Conservation (phyloP, 1,139 yeast genomes). For the Lizanozyma gosingica region DNA sequence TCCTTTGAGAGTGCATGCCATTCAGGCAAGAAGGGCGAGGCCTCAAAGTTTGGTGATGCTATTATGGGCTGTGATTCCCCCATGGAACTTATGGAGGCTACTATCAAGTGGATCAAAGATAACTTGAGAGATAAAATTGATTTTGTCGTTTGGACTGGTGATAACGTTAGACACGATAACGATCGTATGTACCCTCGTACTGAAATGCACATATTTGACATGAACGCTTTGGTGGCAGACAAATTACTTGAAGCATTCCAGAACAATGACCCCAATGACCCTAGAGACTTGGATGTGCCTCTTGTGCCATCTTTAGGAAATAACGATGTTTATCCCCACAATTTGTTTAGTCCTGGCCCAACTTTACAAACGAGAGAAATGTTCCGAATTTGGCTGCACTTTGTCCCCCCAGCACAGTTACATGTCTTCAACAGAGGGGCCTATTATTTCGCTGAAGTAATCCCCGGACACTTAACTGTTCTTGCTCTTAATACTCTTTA, state of each 20-base stretch:
- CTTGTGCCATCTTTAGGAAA: conserved; percentile 70
- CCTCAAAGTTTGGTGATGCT: conserved; percentile 71
- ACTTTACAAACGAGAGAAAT: conserved; percentile 74
- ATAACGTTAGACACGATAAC: conserved; percentile 78
- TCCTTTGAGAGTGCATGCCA: conserved; percentile 51
- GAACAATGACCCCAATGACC: conserved; percentile 32
- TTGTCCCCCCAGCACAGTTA: conserved; percentile 70
- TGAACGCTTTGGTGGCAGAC: conserved; percentile 55
- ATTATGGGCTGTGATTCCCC: conserved; percentile 70
- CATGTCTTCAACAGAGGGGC: conserved; percentile 71
- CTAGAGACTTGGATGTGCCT: conserved; percentile 33
- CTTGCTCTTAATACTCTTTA: conserved; percentile 72
- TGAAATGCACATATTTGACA: conserved; percentile 57
- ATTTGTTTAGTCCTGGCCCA: conserved; percentile 76
- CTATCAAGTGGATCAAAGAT: conserved; percentile 56
- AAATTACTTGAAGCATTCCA: conserved; percentile 43
- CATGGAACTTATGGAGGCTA: conserved; percentile 46
- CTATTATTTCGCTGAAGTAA: conserved; percentile 63
- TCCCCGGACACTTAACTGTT: conserved; percentile 70
- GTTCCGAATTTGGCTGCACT: conserved; percentile 62
- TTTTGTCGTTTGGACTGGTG: conserved; percentile 87
- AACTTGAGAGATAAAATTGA: conserved; percentile 69
- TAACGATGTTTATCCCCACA: conserved; percentile 86
- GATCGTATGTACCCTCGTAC: conserved; percentile 68
- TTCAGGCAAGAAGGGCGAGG: conserved; percentile 34